Evolutionary conservation across 2,329 filamentous ascomycete genomes (phyloP).

Genomic region (Epichloe baconii): DNA sequence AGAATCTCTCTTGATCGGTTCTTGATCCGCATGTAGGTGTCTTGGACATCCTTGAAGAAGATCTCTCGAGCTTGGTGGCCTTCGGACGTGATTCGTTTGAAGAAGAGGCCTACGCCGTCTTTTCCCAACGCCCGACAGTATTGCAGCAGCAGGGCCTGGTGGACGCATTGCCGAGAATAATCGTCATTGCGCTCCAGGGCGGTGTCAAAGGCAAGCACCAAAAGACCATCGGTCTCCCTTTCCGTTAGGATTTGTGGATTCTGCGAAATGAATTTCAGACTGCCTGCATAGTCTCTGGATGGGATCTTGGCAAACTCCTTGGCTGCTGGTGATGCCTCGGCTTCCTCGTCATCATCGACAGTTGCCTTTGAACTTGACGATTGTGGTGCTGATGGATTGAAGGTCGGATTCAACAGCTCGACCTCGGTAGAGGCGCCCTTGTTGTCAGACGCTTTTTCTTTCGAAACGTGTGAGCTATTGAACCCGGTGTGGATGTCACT

Average conservation of each 20-base stretch:
- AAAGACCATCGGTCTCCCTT: conserved; percentile 76
- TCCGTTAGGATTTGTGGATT: conserved; percentile 72
- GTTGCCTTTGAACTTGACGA: conserved; percentile 14
- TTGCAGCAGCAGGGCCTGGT: conserved; percentile 83
- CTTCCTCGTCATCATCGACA: conserved; percentile 55
- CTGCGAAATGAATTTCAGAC: conserved; percentile 62
- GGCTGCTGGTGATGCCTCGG: conserved; percentile 66
- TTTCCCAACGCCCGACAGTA: conserved; percentile 85
- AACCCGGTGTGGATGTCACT: conserved; percentile 83
- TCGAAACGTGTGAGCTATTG: conserved; percentile 70
- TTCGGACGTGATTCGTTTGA: conserved; percentile 84
- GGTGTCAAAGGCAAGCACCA: conserved; percentile 84
- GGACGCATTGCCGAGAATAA: conserved; percentile 75
- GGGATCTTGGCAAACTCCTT: conserved; percentile 72
- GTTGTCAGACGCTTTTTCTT: conserved; percentile 34
- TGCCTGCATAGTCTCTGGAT: conserved; percentile 57
- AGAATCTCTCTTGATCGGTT: conserved; percentile 61
- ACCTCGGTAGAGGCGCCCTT: conserved; percentile 39
- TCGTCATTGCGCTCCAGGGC: conserved; percentile 65
- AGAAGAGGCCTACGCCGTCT: conserved; percentile 84
- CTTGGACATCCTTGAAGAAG: conserved; percentile 85
- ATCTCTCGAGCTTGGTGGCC: conserved; percentile 83
- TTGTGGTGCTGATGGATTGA: conserved; percentile 10
- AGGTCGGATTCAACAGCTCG: conserved; percentile 65
- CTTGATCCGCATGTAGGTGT: conserved; percentile 73